Percentiles rank a stretch among this genome's conserved stretches.
Conservation (phyloP, 805 yeast species). For the Saturnispora sekii region DNA sequence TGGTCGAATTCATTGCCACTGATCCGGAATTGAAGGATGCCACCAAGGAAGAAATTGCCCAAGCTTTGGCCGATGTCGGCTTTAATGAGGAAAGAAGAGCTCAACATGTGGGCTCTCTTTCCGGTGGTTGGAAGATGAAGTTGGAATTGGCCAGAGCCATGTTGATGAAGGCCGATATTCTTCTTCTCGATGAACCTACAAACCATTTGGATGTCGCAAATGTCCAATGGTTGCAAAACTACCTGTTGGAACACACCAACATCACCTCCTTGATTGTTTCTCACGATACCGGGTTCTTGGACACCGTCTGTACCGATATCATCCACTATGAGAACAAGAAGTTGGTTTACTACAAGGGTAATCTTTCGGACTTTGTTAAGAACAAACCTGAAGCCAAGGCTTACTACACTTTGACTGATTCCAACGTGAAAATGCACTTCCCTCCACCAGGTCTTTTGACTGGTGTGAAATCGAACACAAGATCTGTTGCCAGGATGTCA, state of each 20-base stretch:
- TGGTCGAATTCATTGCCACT: constrained; percentile 77
- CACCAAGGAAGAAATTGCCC: constrained; percentile 59
- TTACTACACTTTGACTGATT: constrained; percentile 87
- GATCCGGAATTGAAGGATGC: constrained; percentile 72
- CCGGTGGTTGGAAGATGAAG: constrained; percentile 99
- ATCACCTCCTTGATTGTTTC: constrained; percentile 94
- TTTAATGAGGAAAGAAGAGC: constrained; percentile 83
- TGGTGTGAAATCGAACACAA: constrained; percentile 92
- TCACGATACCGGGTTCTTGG: constrained; percentile 95
- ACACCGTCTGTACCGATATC: constrained; percentile 91
- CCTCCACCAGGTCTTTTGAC: constrained; percentile 96
- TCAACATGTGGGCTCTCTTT: constrained; percentile 86
- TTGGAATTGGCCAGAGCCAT: constrained; percentile 97
- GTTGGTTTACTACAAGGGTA: constrained; percentile 92
- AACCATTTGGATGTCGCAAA: constrained; percentile 93
- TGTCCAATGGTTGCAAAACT: constrained; percentile 90
- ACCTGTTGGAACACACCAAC: constrained; percentile 68
- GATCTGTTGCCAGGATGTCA: constrained; percentile 68
- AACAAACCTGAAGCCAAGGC: constrained; percentile 94
- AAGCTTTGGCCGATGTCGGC: constrained; percentile 77
- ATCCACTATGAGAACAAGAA: constrained; percentile 94
- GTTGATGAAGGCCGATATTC: constrained; percentile 94
- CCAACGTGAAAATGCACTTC: constrained; percentile 92
- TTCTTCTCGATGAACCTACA: constrained; percentile 94
- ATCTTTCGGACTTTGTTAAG: constrained; percentile 83